These are phyloP conservation scores for Penicillium rolfsii DNA, from an alignment of 2,329 filamentous ascomycete genomes.

Conservation along the genomic window DNA sequence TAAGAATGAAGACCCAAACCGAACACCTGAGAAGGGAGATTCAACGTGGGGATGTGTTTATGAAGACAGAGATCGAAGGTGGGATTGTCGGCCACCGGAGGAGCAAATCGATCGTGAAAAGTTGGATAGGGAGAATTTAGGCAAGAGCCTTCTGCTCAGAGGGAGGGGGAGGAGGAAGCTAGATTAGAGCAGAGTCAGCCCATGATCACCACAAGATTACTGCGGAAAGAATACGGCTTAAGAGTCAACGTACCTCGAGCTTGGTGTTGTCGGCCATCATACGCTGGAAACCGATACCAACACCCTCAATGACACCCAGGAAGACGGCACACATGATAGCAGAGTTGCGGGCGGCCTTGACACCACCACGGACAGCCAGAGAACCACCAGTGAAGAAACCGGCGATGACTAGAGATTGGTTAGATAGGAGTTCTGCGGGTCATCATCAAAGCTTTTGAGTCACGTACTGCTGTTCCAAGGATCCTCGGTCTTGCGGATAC, in stretches of 20 bases:
- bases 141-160: constrained; percentile 42
- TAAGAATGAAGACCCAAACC: constrained; percentile 39
- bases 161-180: constrained; percentile 44
- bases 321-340: constrained; percentile 95
- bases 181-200: constrained; percentile 7
- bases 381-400: constrained; percentile 96
- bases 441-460: constrained; percentile 21
- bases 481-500: constrained; percentile 92
- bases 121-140: constrained; percentile 27
- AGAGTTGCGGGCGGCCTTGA: constrained; percentile 88
- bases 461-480: constrained; percentile 83
- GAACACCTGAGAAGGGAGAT: constrained; percentile 47
- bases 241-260: constrained; percentile 65
- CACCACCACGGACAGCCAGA: constrained; percentile 86
- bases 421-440: not conserved
- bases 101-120: constrained; percentile 18
- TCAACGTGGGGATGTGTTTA: constrained; percentile 32
- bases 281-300: constrained; percentile 92
- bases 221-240: not conserved
- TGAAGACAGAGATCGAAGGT: constrained; percentile 27
- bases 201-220: not conserved
- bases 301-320: constrained; percentile 93
- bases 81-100: constrained; percentile 27
- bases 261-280: constrained; percentile 90
- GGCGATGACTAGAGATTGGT: constrained; percentile 66